Conservation (phyloP, 305 asterid genomes). For the Fraxinus greggii region DNA sequence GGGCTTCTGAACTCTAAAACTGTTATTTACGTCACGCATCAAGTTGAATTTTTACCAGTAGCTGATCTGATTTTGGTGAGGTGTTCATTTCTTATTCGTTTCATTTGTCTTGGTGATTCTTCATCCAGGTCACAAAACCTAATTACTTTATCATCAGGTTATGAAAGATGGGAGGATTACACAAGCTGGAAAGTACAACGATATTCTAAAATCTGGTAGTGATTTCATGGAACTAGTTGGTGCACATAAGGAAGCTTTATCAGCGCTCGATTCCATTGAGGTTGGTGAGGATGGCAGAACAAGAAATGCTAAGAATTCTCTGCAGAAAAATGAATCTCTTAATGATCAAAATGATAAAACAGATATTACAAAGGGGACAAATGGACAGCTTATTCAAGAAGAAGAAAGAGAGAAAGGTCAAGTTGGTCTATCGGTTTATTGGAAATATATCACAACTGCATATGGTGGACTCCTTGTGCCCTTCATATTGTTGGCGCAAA, state of each 20-base stretch:
- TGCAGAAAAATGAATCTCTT: constrained; percentile 36
- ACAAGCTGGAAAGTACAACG: constrained; percentile 76
- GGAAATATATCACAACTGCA: constrained; percentile 69
- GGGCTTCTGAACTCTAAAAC: constrained; percentile 59
- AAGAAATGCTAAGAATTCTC: constrained; percentile 19
- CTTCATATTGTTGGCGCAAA: constrained; percentile 53
- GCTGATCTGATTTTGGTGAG: constrained; percentile 82
- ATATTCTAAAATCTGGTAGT: constrained; percentile 60
- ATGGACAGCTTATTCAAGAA: constrained; percentile 75
- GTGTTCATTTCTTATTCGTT: constrained; percentile 17
- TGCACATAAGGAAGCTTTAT: constrained; percentile 83
- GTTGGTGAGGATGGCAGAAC: constrained; percentile 31
- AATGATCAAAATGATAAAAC: constrained; percentile 31
- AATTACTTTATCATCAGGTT: constrained; percentile 38
- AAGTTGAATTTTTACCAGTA: constrained; percentile 78
- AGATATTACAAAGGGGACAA: constrained; percentile 31
- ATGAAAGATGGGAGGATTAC: constrained; percentile 72
- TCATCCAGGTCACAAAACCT: background rate
- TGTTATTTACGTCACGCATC: constrained; percentile 75
- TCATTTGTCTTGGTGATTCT: background rate
- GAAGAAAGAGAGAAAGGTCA: constrained; percentile 90
- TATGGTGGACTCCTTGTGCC: constrained; percentile 78
- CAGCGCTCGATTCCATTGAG: constrained; percentile 48
- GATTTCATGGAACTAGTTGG: constrained; percentile 83
- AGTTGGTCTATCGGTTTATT: constrained; percentile 64